Conservation (phyloP, 163 green algal species). For the Smithsoniella earleae region DNA sequence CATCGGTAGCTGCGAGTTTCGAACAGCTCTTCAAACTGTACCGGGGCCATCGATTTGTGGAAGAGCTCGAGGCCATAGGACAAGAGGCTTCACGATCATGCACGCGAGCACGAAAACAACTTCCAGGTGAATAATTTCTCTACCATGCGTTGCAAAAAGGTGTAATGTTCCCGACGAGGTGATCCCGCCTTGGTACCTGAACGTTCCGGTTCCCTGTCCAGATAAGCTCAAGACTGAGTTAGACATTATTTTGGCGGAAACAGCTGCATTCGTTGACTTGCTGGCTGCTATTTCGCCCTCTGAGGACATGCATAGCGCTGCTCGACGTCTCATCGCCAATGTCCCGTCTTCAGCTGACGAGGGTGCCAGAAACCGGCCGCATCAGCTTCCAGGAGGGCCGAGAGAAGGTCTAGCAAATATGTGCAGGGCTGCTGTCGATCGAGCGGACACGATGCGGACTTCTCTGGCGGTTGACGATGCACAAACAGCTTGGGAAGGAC, state of each 20-base stretch:
- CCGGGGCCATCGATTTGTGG: not conserved
- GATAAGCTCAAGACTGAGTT: not conserved
- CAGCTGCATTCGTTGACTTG: conserved; percentile 1
- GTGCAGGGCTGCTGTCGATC: not conserved
- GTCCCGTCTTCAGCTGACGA: not conserved
- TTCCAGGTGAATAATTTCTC: conserved; percentile 11
- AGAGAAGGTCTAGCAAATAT: not conserved
- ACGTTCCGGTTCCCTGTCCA: not conserved
- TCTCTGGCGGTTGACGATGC: not conserved
- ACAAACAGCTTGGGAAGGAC: conserved; percentile 11
- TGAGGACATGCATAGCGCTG: not conserved
- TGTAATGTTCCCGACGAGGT: too few species aligned
- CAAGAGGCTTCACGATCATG: conserved; percentile 5
- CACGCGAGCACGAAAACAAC: not conserved
- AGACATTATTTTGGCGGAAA: conserved; percentile 1
- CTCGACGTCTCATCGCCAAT: conserved; percentile 1
- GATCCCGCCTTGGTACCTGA: not conserved
- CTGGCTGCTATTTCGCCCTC: not conserved
- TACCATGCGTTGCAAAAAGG: too few species aligned
- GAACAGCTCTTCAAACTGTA: conserved; percentile 32
- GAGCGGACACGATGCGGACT: not conserved
- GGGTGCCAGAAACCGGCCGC: not conserved
- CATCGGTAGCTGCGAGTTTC: conserved; percentile 13
- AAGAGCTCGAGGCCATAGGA: conserved; percentile 13
- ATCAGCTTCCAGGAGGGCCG: not conserved